phyloP scores from a whole-genome alignment of 2,329 filamentous ascomycete species.

The Sporothrix sp. region DNA sequence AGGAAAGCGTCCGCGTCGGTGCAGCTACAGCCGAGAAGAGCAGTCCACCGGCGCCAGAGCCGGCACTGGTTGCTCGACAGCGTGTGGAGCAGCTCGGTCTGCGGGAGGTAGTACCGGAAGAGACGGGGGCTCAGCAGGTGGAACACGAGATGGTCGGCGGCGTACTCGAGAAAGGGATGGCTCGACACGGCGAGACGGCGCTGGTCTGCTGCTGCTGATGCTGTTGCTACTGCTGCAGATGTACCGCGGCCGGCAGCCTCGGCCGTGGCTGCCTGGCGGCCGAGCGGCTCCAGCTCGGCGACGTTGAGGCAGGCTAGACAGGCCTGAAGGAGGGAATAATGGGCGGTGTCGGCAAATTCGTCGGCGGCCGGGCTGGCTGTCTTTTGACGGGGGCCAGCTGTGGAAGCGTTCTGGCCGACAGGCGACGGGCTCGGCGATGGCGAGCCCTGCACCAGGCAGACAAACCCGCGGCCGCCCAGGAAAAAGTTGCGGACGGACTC shows the following conservation, averaged over 20 bases:
- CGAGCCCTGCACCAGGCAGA: constrained; percentile 17
- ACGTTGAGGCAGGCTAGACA: constrained; percentile 27
- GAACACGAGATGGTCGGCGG: constrained; percentile 24
- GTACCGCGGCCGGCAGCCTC: neutral
- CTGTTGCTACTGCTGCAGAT: no score
- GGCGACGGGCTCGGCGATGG: neutral
- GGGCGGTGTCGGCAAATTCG: constrained; percentile 22
- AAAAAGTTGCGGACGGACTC: constrained; percentile 26
- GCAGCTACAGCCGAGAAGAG: constrained; percentile 20
- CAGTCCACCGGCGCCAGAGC: constrained; percentile 27
- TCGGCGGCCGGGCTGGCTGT: constrained; percentile 8
- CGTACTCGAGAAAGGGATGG: constrained; percentile 27
- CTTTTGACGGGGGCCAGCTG: no score
- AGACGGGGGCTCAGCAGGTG: constrained; percentile 24
- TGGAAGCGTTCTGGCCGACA: no score
- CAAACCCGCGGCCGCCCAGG: constrained; percentile 25
- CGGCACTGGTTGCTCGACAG: constrained; percentile 22
- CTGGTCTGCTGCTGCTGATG: constrained; percentile 19
- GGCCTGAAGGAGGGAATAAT: constrained; percentile 24
- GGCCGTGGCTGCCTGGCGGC: constrained; percentile 7
- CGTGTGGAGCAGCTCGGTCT: constrained; percentile 20
- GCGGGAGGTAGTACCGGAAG: constrained; percentile 27
- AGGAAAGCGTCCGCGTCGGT: constrained; percentile 20
- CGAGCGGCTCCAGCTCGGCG: constrained; percentile 25
- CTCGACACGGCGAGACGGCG: constrained; percentile 23